Conservation (phyloP, 495 filamentous ascomycete genomes). For the Aspergillus bertholletiae region DNA sequence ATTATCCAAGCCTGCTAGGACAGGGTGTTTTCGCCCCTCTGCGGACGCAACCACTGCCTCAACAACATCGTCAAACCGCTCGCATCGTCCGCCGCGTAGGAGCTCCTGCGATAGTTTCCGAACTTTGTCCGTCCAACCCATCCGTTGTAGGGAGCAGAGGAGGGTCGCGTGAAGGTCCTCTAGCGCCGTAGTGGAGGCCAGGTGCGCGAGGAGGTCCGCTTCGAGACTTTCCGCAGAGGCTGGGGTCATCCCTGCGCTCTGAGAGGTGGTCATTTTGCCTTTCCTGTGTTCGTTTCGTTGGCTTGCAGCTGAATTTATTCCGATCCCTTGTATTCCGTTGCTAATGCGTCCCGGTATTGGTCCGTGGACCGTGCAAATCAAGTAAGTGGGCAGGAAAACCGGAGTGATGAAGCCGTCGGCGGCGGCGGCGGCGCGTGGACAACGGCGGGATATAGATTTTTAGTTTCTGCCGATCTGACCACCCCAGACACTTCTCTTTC, state of each 20-base stretch:
- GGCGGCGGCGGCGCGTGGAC: background rate
- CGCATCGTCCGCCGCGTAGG: slow-evolving; percentile 43
- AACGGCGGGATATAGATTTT: background rate
- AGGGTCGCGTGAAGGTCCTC: slow-evolving; percentile 43
- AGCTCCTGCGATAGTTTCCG: slow-evolving; percentile 39
- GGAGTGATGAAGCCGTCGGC: too few species aligned
- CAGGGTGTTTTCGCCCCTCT: slow-evolving; percentile 32
- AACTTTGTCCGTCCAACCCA: slow-evolving; percentile 43
- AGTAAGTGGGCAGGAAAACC: background rate
- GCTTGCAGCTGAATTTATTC: background rate
- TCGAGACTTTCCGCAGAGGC: slow-evolving; percentile 37
- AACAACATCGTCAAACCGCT: slow-evolving; percentile 46
- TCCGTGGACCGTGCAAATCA: background rate
- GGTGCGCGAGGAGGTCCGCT: slow-evolving; percentile 41
- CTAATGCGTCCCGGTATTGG: too few species aligned
- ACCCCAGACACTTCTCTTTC: background rate
- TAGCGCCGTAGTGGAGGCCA: slow-evolving; percentile 38
- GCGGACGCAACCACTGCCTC: slow-evolving; percentile 42
- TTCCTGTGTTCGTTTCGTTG: background rate
- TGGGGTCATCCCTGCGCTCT: slow-evolving; percentile 8
- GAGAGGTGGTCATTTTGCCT: slow-evolving; percentile 7
- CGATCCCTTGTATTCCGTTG: background rate
- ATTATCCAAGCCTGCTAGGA: slow-evolving; percentile 16
- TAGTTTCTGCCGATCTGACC: background rate
- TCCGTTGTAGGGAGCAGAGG: slow-evolving; percentile 39